Percentiles rank a stretch among this genome's conserved stretches.
Evolutionary conservation across 306 rosid species (phyloP).

Genomic region (Quercus agrifolia): DNA sequence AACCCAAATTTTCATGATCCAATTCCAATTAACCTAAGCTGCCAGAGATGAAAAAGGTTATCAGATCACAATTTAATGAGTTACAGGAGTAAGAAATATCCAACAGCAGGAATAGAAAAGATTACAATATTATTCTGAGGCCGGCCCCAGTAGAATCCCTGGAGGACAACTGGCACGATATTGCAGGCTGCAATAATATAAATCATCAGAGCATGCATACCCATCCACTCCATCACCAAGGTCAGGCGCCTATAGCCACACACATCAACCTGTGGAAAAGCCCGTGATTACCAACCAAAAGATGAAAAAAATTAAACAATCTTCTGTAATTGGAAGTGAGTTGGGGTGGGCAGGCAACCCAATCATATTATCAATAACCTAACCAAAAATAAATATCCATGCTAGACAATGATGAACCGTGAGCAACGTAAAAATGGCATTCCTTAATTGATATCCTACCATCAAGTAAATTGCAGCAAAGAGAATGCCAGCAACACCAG

Average conservation of each 20-base stretch:
- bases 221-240: constrained; percentile 79
- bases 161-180: constrained; percentile 72
- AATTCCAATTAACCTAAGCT: constrained; percentile 64
- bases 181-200: constrained; percentile 81
- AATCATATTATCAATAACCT: not conserved
- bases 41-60: constrained; percentile 13
- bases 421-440: constrained; percentile 1
- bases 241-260: constrained; percentile 59
- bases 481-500: constrained; percentile 83
- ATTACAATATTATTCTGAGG: constrained; percentile 83
- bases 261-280: constrained; percentile 70
- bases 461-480: constrained; percentile 71
- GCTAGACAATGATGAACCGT: not conserved
- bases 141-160: constrained; percentile 74
- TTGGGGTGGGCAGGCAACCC: too few relatives aligned
- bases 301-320: not conserved
- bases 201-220: constrained; percentile 82
- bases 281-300: not conserved
- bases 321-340: not conserved
- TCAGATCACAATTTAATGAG: not conserved
- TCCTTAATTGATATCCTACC: constrained; percentile 41
- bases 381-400: not conserved
- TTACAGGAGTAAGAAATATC: not conserved
- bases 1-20: constrained; percentile 39
- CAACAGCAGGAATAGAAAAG: not conserved